These are phyloP conservation scores for Eimeria necatrix DNA, from an alignment of 169 alveolate genomes.

Conservation along the genomic window DNA sequence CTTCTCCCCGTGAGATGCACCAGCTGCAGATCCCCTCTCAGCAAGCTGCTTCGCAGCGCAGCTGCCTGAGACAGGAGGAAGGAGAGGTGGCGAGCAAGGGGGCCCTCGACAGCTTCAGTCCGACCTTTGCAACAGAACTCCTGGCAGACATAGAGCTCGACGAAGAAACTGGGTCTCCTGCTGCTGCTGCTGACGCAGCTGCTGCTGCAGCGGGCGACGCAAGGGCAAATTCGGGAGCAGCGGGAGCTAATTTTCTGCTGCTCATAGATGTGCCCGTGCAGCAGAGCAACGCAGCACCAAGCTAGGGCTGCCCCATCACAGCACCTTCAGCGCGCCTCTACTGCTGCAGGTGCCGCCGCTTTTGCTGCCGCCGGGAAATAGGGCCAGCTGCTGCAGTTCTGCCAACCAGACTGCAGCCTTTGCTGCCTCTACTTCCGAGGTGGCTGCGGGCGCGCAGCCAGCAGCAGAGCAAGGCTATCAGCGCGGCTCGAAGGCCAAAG, in stretches of 20 bases:
- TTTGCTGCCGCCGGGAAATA: no score
- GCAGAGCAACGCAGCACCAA: neutral
- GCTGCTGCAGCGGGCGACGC: neutral
- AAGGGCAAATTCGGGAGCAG: neutral
- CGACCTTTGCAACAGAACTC: constrained; percentile 56
- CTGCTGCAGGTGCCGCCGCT: neutral
- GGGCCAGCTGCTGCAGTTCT: no score
- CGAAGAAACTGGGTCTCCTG: constrained; percentile 29
- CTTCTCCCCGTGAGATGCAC: constrained; percentile 26
- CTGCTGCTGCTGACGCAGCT: constrained; percentile 47
- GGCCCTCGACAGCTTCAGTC: constrained; percentile 64
- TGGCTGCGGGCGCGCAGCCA: no score
- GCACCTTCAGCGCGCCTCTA: neutral
- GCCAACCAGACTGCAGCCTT: no score
- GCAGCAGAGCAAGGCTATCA: no score
- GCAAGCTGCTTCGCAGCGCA: neutral
- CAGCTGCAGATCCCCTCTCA: constrained; percentile 58
- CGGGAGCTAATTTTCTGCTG: neutral
- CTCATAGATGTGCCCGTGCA: constrained; percentile 62
- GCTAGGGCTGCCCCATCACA: neutral
- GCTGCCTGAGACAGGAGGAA: constrained; percentile 36
- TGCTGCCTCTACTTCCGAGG: no score
- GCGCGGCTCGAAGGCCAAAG: no score
- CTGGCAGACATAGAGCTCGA: constrained; percentile 58
- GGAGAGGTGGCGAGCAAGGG: constrained; percentile 51